Percentiles rank a stretch among this genome's conserved stretches.
Conservation (phyloP, 176 grass and related monocot species). For the Aegilops tauschii region DNA sequence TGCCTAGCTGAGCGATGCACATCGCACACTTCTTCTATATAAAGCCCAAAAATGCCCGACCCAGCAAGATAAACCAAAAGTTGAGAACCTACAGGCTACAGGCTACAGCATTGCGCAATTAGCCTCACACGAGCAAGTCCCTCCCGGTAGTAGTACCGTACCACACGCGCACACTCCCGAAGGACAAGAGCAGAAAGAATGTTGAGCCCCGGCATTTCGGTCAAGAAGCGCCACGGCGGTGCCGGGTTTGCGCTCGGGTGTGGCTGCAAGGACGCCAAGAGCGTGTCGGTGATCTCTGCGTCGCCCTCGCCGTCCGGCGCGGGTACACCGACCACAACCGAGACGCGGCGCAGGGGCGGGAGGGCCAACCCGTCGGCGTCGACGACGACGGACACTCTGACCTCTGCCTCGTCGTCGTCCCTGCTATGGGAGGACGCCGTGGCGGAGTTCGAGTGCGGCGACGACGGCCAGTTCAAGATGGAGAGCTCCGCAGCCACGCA, state of each 20-base stretch:
- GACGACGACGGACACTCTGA: constrained; percentile 34
- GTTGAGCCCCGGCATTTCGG: constrained; percentile 10
- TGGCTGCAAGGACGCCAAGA: constrained; percentile 68
- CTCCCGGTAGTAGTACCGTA: neutral
- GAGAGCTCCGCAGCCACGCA: constrained; percentile 23
- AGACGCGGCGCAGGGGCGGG: constrained; percentile 17
- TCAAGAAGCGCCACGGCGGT: constrained; percentile 36
- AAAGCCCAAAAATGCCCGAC: neutral
- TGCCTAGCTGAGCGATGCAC: neutral
- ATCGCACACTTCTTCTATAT: constrained; percentile 14
- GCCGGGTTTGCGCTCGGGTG: constrained; percentile 40
- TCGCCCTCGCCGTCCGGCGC: constrained; percentile 5
- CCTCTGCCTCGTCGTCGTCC: constrained; percentile 39
- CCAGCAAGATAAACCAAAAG: neutral
- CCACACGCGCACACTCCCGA: neutral
- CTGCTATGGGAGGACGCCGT: constrained; percentile 44
- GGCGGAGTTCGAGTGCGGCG: constrained; percentile 19
- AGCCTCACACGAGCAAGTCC: neutral
- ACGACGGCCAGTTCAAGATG: neutral
- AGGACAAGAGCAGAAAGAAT: constrained; percentile 7
- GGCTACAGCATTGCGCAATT: neutral
- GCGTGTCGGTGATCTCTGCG: constrained; percentile 47
- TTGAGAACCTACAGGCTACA: neutral
- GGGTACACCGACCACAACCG: constrained; percentile 18
- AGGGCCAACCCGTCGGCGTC: constrained; percentile 28